phyloP scores from a whole-genome alignment of 148 eudicot genomes.

The Persicaria maculosa region DNA sequence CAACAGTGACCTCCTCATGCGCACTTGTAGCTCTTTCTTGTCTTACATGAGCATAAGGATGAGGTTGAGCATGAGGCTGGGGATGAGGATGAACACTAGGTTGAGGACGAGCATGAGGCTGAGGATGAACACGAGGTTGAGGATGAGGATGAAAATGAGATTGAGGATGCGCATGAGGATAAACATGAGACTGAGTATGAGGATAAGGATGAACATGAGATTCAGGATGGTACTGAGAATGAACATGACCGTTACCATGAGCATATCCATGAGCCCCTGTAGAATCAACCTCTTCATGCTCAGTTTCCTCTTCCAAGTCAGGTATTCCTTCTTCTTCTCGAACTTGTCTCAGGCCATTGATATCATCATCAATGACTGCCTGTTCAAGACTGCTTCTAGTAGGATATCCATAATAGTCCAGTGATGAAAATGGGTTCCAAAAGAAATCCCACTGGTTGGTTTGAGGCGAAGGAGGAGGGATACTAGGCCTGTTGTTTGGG shows the following conservation, averaged over 20 bases:
- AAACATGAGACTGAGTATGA: neutral
- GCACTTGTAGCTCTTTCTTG: constrained; percentile 24
- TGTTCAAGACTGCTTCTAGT: constrained; percentile 55
- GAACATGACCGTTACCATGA: neutral
- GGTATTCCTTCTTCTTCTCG: constrained; percentile 98
- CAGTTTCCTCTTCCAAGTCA: constrained; percentile 88
- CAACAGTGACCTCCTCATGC: constrained; percentile 57
- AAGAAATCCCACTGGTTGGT: constrained; percentile 92
- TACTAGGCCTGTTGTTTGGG: constrained; percentile 39
- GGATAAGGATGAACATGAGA: neutral
- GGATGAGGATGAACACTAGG: neutral
- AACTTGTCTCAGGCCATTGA: constrained; percentile 60
- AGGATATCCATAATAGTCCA: constrained; percentile 83
- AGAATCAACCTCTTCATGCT: constrained; percentile 53
- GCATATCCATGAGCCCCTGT: constrained; percentile 6
- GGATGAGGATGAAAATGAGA: neutral
- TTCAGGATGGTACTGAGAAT: neutral
- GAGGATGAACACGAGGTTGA: neutral
- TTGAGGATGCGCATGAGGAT: neutral
- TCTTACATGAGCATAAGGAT: constrained; percentile 19
- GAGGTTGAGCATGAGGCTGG: neutral
- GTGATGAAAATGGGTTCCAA: constrained; percentile 94
- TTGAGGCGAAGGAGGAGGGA: constrained; percentile 71
- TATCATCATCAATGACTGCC: constrained; percentile 57
- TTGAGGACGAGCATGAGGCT: neutral